Base-by-base conservation (phyloP, 1,139 yeast genomes). In the Scheffersomyces cryptocercus region DNA sequence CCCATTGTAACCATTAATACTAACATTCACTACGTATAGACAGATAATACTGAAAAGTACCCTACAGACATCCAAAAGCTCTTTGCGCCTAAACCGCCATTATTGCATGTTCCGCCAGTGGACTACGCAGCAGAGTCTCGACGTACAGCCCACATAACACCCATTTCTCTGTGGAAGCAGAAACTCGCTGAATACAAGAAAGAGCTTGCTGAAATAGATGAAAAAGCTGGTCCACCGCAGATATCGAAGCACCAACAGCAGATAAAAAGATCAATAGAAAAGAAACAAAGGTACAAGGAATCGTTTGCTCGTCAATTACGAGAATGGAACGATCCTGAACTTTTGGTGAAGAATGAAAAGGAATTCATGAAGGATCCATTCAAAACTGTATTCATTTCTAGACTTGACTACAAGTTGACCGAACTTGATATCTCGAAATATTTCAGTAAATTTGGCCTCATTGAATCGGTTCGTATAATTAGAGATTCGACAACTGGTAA, bases 371-470 rank as follows among this genome's bases (percentile, higher is more conserved):
- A 68, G 43, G 96, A 90, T 55, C 95, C 97, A 0, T 83, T 76
- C 58, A 72, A 74, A 46, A 91, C 98, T 0, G 75, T 93, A 2
- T 90, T 93, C 57, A 75, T 93, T 2, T 84, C 86, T 0, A 68
- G 97, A 43, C 64, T 91, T 42, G 80, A 81, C 40, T 90, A 86
- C 58, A 65, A 67, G 5, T 67, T 80, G n/a, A 79, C 81, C 0
- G 97, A 90, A 55, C 63, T 82, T 14, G 95, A 88, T 39, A 60
- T 93, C 14, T 83, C 83, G 31, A 75, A 77, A 48, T 77, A 71
- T 41, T 87, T 90, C 55, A 65, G 77, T 32, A 72, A 71, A 49
- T 88, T 70, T 64, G 97, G 97, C 0, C 77, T 79, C 6, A 81
- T 91, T 33, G 91, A 85, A 43, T 75, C 77, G 4, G 71, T 85